A percentile compares a stretch with the other conserved stretches of the same genome.
Conservation (phyloP, 495 filamentous ascomycete genomes). For the Daldinia decipiens region DNA sequence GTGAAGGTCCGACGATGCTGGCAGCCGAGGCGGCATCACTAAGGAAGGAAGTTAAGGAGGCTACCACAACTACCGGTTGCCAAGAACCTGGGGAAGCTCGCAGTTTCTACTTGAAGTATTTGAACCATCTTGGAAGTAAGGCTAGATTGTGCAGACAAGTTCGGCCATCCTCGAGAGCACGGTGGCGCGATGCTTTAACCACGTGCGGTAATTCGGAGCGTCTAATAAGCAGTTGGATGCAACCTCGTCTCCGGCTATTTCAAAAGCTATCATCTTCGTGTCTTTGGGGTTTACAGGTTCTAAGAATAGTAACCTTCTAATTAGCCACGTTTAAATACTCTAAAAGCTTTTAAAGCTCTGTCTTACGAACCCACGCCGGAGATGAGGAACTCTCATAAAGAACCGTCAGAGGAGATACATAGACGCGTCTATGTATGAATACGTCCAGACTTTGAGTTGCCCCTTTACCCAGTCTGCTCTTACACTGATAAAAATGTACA, state of each 20-base stretch:
- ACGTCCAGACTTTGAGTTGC: too few relatives aligned
- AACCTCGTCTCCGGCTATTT: slow-evolving; percentile 44
- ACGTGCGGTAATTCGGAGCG: slow-evolving; percentile 43
- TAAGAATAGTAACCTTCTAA: slow-evolving; percentile 32
- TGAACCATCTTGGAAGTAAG: slow-evolving; percentile 30
- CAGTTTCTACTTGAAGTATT: slow-evolving; percentile 22
- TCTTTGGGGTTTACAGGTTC: slow-evolving; percentile 3
- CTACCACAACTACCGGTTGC: slow-evolving; percentile 39
- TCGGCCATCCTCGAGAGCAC: not conserved
- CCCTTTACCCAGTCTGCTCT: not conserved
- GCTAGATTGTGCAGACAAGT: slow-evolving; percentile 16
- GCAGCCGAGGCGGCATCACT: slow-evolving; percentile 9
- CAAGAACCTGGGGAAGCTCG: slow-evolving; percentile 42
- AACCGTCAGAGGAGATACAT: not conserved
- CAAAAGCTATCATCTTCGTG: slow-evolving; percentile 12
- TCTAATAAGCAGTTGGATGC: slow-evolving; percentile 25
- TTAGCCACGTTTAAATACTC: slow-evolving; percentile 24
- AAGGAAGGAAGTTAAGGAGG: not conserved
- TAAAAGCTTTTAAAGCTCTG: not conserved
- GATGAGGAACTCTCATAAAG: not conserved
- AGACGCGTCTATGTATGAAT: not conserved
- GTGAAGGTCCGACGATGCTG: slow-evolving; percentile 13
- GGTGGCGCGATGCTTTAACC: slow-evolving; percentile 30
- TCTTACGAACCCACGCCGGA: slow-evolving; percentile 1
- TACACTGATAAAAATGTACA: not conserved